phyloP scores from a whole-genome alignment of 345 rosid genomes.

The Eucalyptus regnans region DNA sequence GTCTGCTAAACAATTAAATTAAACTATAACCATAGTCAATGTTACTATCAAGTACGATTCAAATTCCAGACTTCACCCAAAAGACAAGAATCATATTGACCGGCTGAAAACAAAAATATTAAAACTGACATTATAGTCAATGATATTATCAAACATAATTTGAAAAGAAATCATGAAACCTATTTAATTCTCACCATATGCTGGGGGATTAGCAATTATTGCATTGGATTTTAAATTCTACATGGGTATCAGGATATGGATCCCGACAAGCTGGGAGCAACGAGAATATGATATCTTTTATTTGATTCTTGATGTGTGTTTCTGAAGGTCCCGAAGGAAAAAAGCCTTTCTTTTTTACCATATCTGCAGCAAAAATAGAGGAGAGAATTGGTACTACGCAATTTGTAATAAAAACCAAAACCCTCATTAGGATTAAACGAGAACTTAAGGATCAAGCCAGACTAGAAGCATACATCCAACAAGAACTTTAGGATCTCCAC shows the following conservation, averaged over 20 bases:
- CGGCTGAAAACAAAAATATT: neutral
- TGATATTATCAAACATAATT: neutral
- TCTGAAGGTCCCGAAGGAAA: slow-evolving; percentile 48
- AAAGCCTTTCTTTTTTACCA: slow-evolving; percentile 61
- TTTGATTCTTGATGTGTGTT: slow-evolving; percentile 34
- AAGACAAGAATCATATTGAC: neutral
- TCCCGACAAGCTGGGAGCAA: slow-evolving; percentile 36
- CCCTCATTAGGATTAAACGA: neutral
- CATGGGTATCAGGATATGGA: slow-evolving; percentile 19
- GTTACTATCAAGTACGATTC: neutral
- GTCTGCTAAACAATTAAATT: neutral
- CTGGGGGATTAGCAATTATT: slow-evolving; percentile 52
- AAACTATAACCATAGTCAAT: neutral
- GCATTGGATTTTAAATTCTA: slow-evolving; percentile 30
- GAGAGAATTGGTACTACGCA: neutral
- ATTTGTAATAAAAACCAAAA: neutral
- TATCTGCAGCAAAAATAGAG: slow-evolving; percentile 16
- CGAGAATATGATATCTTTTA: slow-evolving; percentile 38
- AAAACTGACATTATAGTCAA: neutral
- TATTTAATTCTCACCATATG: slow-evolving; percentile 23
- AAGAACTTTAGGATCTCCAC: slow-evolving; percentile 66
- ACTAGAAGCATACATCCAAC: slow-evolving; percentile 43
- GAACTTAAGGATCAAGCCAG: neutral
- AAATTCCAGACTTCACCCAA: neutral
- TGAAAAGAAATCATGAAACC: neutral